Evolutionary conservation across 2,329 filamentous ascomycete species (phyloP), one percentile per base, ranked within the genome.

Genomic region (Coccinonectria pachysandricola): DNA sequence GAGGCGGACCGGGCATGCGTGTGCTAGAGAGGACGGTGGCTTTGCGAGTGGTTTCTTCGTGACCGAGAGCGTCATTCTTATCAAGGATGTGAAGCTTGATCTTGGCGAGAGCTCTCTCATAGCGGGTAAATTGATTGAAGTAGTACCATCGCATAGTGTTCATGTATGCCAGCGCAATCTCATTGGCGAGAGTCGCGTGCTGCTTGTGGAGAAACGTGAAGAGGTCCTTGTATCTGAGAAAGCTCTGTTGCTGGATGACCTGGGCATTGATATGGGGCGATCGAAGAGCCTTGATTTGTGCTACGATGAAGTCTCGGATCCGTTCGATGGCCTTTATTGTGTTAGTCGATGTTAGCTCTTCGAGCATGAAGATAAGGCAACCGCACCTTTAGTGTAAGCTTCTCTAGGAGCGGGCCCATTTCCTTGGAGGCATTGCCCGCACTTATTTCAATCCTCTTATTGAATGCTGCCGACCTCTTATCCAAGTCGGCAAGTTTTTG

Each of bases 71-170:
- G 47, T 95, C 86, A 39, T 79, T 77, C 48, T 79, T 86, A 47
- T 95, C 88, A 32, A 93, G 65, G 4, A 68, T 55, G 47, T 95
- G 86, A 3, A 96, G 55, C 46, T 82, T 88, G 34, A 98, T 68
- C 52, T 85, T 92, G 29, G 80, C 78, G 5, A 98, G 64, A 0
- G 91, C 78, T 42, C 78, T 76, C 37, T 81, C 75, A 53, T 98
- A 98, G 17, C 88, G 77, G 4, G 73, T 76, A 49, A 98, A 98
- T 52, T 95, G 84, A 39, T 81, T 91, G 27, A 80, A 60, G 50
- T 96, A 96, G 49, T 98, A 98, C 91, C 91, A 98, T 27, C 86
- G 75, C 85, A 98, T 98, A 0, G 92, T 98, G 52, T 95, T 94
- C 60, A 92, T 79, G 48, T 98, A 98, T 4, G 92, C 91, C 50